These are phyloP conservation scores for Pyronema omphalodes DNA, from an alignment of 495 filamentous ascomycete genomes.

Conservation along the genomic window DNA sequence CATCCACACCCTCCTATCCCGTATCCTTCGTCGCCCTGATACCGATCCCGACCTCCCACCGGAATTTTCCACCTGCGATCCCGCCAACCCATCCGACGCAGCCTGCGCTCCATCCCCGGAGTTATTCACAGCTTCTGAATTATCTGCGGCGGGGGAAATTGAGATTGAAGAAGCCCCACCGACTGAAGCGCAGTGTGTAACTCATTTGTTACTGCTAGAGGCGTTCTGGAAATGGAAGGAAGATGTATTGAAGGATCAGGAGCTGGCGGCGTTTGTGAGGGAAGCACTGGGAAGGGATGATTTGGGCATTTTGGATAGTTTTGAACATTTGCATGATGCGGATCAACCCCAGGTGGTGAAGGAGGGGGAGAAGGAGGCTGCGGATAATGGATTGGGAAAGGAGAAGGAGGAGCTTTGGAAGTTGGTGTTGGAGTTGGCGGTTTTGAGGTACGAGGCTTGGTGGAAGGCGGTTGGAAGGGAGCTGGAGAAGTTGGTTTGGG, in stretches of 20 bases:
- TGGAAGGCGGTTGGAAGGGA: conserved; percentile 31
- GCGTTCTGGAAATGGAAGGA: conserved; percentile 33
- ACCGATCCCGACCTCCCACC: neutral
- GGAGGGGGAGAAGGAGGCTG: too few relatives aligned
- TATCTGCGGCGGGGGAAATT: neutral
- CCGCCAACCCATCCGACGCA: neutral
- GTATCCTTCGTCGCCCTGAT: neutral
- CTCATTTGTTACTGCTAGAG: conserved; percentile 60
- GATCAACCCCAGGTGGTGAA: too few relatives aligned
- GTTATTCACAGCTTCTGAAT: neutral
- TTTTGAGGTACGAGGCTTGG: conserved; percentile 56
- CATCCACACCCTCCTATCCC: too few relatives aligned
- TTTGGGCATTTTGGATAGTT: neutral
- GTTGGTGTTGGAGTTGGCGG: conserved; percentile 46
- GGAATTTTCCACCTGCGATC: neutral
- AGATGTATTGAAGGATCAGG: neutral
- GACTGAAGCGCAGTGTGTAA: conserved; percentile 26
- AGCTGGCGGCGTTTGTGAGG: conserved; percentile 27
- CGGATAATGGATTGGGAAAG: too few relatives aligned
- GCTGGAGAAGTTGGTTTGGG: conserved; percentile 20
- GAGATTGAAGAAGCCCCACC: neutral
- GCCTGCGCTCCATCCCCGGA: neutral
- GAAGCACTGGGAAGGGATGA: neutral
- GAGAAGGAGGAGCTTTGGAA: conserved; percentile 59
- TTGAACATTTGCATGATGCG: too few relatives aligned